Percentiles rank a stretch among this genome's conserved stretches.
Conservation (phyloP, 768 basidiomycete genomes). For the Kwoniella bestiolae region DNA sequence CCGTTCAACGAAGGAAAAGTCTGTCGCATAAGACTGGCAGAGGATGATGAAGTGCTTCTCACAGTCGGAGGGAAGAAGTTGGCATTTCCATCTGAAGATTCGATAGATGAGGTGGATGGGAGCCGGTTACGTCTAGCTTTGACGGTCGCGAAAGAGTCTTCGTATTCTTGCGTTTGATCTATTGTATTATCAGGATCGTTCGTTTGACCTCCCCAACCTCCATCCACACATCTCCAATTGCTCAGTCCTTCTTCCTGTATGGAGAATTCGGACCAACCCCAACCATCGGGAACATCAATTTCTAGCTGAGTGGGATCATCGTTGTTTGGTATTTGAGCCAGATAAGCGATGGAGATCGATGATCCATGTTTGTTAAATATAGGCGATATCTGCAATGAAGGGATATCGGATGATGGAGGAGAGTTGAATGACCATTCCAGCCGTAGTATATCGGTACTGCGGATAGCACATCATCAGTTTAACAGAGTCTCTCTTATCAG, state of each 20-base stretch:
- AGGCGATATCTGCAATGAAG: conserved; percentile 27
- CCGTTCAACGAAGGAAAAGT: conserved; percentile 20
- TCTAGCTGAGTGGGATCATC: conserved; percentile 19
- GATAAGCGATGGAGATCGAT: conserved; percentile 29
- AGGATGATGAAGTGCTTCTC: conserved; percentile 16
- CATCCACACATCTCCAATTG: conserved; percentile 32
- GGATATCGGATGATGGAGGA: conserved; percentile 11
- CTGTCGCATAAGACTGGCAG: conserved; percentile 31
- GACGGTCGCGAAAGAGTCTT: conserved; percentile 43
- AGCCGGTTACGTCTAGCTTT: conserved; percentile 13
- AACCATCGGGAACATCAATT: conserved; percentile 34
- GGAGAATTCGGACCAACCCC: conserved; percentile 37
- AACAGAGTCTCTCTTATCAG: too few species aligned
- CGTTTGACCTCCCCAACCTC: conserved; percentile 18
- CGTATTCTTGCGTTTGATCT: conserved; percentile 7
- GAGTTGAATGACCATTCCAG: conserved; percentile 43
- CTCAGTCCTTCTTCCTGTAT: conserved; percentile 29
- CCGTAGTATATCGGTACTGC: conserved; percentile 37
- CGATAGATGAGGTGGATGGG: neutral
- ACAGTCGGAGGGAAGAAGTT: neutral
- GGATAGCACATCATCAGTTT: neutral
- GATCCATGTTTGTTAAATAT: conserved; percentile 21
- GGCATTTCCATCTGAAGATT: neutral
- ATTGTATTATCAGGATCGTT: conserved; percentile 18
- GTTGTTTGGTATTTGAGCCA: conserved; percentile 2